Percentiles rank a stretch among this genome's conserved stretches.
Conservation (phyloP, 2,329 filamentous ascomycete genomes). For the Penicillium decumbens region DNA sequence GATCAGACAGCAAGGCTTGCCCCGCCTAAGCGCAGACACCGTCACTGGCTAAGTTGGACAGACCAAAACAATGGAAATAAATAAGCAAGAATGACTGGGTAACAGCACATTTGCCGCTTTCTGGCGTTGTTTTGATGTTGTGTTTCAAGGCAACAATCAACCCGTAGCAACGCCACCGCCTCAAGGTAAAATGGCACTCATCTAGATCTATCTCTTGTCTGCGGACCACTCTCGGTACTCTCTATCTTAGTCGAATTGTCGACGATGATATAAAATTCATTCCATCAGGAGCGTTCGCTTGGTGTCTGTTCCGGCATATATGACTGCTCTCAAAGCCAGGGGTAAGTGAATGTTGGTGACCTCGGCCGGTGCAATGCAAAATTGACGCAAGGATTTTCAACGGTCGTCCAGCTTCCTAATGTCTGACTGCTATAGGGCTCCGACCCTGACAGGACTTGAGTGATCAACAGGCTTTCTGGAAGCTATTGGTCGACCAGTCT, state of each 20-base stretch:
- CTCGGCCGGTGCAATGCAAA: background rate
- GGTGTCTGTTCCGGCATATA: background rate
- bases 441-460: background rate
- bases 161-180: background rate
- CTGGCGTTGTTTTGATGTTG: background rate
- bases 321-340: background rate
- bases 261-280: background rate
- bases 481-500: background rate
- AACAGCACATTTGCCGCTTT: background rate
- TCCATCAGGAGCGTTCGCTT: background rate
- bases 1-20: constrained; percentile 2
- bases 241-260: background rate
- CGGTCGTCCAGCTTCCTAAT: background rate
- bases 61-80: background rate
- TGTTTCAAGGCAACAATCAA: background rate
- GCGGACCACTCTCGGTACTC: background rate
- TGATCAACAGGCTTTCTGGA: constrained; percentile 4
- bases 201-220: background rate
- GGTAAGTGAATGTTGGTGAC: background rate
- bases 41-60: background rate
- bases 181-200: background rate
- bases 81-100: background rate
- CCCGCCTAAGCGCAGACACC: background rate
- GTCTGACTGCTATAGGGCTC: background rate
- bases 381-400: background rate